Base-by-base conservation (phyloP, 1,284 basidiomycete species). In the Testicularia cyperi region DNA sequence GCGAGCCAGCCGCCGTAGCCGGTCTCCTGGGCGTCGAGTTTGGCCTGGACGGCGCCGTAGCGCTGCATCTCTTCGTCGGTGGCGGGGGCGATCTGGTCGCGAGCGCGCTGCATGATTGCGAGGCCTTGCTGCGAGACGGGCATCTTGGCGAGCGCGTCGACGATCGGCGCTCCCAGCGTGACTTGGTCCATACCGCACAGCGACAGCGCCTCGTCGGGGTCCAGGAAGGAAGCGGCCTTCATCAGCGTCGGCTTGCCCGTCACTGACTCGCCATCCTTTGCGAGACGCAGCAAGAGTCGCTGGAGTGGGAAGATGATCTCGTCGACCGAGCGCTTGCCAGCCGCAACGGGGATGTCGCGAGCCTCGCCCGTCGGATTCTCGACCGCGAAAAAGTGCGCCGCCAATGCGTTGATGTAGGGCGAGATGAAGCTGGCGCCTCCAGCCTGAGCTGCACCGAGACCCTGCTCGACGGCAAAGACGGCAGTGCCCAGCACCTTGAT, bases 401-500 rank as follows among this genome's bases (percentile, higher is more conserved):
- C 49, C 7, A 53, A 29, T 25, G 49, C 42, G 35, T 53, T 53
- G 38, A 53, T 53, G 38, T 53, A 53, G 6, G 49, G 49, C 14
- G 49, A 42, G 13, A 30, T 35, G 25, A 39, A 53, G 26, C 33
- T 34, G 1, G 49, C 49, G 7, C 49, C 33, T 6, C 32, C 38
- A 3, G 49, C 37, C 14, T 53, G 49, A 8, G 49, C 49, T n/a
- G 49, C 49, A n/a, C 38, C 49, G 3, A 53, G 23, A 19, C 49
- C 49, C 20, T 53, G 49, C 27, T 53, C 49, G 7, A 53, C 43
- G 3, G 49, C 38, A 26, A 53, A 53, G 15, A 53, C 31, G 14
- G 49, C 41, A 12, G 49, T 53, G 13, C 38, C 49, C 13, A 53
- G 34, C 18, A 53, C 49, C 16, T 53, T 36, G 21, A 45, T 53